phyloP scores from a whole-genome alignment of 108 stramenopile genomes.

The Aurantiochytrium sp. region DNA sequence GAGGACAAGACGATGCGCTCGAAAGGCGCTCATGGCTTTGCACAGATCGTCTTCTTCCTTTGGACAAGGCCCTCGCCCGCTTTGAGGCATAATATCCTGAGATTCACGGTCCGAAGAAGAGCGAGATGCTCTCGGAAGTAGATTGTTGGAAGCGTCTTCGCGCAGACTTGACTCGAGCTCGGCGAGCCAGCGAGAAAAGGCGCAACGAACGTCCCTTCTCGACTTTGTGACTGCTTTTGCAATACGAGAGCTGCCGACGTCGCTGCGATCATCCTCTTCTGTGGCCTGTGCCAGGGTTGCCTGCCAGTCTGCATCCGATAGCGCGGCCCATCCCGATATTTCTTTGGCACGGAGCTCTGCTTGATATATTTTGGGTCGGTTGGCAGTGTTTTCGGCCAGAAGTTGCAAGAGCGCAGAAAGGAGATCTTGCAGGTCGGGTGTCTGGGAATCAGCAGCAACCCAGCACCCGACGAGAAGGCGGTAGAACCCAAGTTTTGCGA shows the following conservation, averaged over 20 bases:
- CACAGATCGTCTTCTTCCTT: not conserved
- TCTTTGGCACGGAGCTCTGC: slow-evolving; percentile 4
- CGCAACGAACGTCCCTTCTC: no score
- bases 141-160: no score
- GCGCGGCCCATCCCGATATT: not conserved
- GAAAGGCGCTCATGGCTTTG: not conserved
- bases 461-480: not conserved
- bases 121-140: no score
- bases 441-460: not conserved
- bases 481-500: not conserved
- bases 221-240: no score
- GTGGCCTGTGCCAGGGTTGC: not conserved
- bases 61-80: not conserved
- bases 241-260: no score
- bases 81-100: no score
- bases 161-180: no score
- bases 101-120: no score
- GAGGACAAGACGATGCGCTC: not conserved
- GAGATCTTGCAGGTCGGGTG: not conserved
- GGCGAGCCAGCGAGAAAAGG: no score
- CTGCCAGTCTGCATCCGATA: not conserved
- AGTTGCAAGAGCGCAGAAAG: not conserved
- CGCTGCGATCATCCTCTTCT: not conserved
- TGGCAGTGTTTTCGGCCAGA: not conserved
- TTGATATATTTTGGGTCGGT: not conserved